Conservation (phyloP, 306 rosid species). For the Quercus engelmannii region DNA sequence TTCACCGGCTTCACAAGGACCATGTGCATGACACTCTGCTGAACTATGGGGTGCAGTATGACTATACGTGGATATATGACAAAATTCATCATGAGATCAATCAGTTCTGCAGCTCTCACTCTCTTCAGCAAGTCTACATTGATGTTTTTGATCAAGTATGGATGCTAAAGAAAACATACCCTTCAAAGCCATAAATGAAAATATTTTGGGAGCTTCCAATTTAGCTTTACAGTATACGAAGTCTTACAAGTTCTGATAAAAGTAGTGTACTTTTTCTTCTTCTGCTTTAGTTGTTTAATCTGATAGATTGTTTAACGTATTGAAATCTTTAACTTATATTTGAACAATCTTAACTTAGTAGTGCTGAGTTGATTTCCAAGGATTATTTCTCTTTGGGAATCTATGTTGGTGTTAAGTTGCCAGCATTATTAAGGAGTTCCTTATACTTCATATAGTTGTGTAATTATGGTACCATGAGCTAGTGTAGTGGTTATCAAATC, state of each 20-base stretch:
- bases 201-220: neutral
- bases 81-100: slow-evolving; percentile 94
- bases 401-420: neutral
- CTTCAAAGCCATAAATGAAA: slow-evolving; percentile 5
- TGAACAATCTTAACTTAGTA: neutral
- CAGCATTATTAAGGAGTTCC: neutral
- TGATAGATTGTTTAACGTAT: slow-evolving; percentile 4
- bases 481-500: neutral
- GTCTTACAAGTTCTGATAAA: neutral
- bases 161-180: neutral
- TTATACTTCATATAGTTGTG: neutral
- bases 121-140: slow-evolving; percentile 86
- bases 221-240: neutral
- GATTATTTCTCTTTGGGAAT: too few species aligned
- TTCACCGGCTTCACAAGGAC: slow-evolving; percentile 74
- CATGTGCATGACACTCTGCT: slow-evolving; percentile 73
- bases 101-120: slow-evolving; percentile 87
- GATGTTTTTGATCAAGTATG: slow-evolving; percentile 83
- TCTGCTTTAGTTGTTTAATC: neutral
- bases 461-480: neutral
- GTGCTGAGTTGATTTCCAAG: neutral
- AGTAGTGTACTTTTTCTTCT: neutral
- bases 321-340: neutral
- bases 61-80: slow-evolving; percentile 93
- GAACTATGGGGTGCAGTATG: slow-evolving; percentile 81